These are phyloP conservation scores for Teratosphaeria viscida DNA, from an alignment of 2,329 filamentous ascomycete species.

Conservation along the genomic window DNA sequence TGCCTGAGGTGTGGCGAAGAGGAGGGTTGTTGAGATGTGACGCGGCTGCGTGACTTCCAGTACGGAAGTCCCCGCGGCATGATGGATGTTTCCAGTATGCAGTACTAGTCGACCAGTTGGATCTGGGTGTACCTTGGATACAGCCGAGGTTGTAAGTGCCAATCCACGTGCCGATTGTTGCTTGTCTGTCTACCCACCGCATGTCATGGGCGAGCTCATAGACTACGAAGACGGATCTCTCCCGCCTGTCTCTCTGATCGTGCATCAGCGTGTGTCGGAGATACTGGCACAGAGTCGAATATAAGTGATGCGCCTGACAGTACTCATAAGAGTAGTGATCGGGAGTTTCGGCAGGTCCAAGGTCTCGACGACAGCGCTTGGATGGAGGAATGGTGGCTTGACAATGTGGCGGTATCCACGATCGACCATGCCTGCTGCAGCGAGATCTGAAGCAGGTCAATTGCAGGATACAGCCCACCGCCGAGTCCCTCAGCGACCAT, in stretches of 20 bases:
- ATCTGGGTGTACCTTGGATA: too few relatives aligned
- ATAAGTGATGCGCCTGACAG: neutral
- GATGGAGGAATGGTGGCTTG: too few relatives aligned
- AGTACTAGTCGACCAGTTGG: too few relatives aligned
- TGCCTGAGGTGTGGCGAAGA: neutral
- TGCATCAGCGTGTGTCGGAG: neutral
- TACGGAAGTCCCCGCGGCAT: neutral
- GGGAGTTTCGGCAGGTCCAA: too few relatives aligned
- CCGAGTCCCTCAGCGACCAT: neutral
- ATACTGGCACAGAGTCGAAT: neutral
- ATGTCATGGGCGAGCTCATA: too few relatives aligned
- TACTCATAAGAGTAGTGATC: neutral
- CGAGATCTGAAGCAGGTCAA: neutral
- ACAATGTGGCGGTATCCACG: too few relatives aligned
- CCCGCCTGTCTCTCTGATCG: neutral
- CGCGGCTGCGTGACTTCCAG: neutral
- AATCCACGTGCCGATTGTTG: too few relatives aligned
- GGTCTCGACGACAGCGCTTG: too few relatives aligned
- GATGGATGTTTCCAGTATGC: too few relatives aligned
- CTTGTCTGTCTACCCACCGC: too few relatives aligned
- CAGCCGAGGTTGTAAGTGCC: too few relatives aligned
- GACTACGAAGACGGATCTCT: too few relatives aligned
- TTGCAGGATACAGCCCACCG: neutral
- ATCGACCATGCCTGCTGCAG: neutral
- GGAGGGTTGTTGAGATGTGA: neutral